Conservation (phyloP, 805 yeast genomes). For the Sungouiozyma intestinalis region DNA sequence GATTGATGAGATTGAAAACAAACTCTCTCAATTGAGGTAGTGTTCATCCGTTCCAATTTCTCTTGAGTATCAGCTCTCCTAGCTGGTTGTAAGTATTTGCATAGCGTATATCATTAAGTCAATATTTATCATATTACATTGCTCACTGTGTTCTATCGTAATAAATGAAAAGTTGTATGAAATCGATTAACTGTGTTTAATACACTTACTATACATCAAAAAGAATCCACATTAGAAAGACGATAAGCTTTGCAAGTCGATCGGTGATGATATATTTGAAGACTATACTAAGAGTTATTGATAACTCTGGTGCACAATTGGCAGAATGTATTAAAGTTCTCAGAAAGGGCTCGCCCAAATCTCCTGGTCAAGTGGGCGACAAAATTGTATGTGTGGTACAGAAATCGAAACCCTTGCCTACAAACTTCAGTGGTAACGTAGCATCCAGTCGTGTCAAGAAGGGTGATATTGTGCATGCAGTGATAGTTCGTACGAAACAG, state of each 20-base stretch:
- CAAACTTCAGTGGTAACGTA: conserved; percentile 61
- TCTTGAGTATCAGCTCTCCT: too few relatives aligned
- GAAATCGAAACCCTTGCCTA: conserved; percentile 70
- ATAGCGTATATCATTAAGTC: too few relatives aligned
- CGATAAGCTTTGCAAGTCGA: too few relatives aligned
- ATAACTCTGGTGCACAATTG: conserved; percentile 88
- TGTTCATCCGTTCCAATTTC: too few relatives aligned
- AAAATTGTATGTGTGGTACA: conserved; percentile 90
- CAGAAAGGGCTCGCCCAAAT: conserved; percentile 69
- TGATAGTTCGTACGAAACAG: conserved; percentile 86
- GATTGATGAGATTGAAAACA: conserved; percentile 14
- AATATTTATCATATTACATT: too few relatives aligned
- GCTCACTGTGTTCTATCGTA: too few relatives aligned
- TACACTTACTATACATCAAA: too few relatives aligned
- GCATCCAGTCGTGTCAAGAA: conserved; percentile 77
- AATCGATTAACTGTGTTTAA: too few relatives aligned
- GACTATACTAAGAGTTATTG: conserved; percentile 80
- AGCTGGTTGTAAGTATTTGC: too few relatives aligned
- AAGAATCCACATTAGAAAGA: background rate
- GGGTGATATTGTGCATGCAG: conserved; percentile 93
- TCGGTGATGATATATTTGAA: conserved; percentile 72
- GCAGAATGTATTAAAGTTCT: conserved; percentile 95
- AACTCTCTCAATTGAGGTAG: background rate
- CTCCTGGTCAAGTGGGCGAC: conserved; percentile 81
- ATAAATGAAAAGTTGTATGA: too few relatives aligned